A percentile compares a stretch with the other conserved stretches of the same genome.
These are phyloP conservation scores for Trichoderma aggressivum DNA, from an alignment of 2,329 filamentous ascomycete species.

Conservation along the genomic window DNA sequence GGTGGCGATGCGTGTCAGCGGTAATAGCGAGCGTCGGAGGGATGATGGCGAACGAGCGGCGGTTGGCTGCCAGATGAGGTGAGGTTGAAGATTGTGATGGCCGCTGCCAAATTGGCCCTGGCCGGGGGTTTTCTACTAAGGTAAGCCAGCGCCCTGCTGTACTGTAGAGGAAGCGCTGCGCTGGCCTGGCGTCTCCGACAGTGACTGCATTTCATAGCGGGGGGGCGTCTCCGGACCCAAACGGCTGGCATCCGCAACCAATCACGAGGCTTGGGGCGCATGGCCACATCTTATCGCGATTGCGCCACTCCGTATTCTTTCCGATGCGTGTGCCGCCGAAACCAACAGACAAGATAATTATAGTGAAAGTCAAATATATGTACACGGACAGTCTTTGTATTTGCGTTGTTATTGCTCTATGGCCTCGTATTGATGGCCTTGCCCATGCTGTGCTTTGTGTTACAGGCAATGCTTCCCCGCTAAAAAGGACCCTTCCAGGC, in stretches of 20 bases:
- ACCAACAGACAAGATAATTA: not conserved
- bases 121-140: not conserved
- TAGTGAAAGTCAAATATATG: not conserved
- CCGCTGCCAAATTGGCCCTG: not conserved
- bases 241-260: constrained; percentile 13
- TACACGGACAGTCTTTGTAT: not conserved
- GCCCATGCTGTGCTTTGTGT: not conserved
- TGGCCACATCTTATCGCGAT: not conserved
- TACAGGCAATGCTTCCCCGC: too few species aligned
- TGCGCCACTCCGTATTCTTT: not conserved
- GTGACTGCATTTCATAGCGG: constrained; percentile 15
- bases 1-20: not conserved
- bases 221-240: constrained; percentile 12
- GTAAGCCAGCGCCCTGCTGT: not conserved
- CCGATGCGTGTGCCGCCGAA: not conserved
- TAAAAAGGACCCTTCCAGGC: not conserved
- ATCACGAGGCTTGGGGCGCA: not conserved
- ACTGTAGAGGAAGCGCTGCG: not conserved
- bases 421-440: not conserved
- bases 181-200: not conserved
- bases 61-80: not conserved
- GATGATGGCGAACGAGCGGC: constrained; percentile 12
- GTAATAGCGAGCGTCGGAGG: not conserved
- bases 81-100: not conserved
- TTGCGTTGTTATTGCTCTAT: not conserved